Percentiles rank a stretch among this genome's conserved stretches.
These are phyloP conservation scores for Lodderomyces oxycetoniae DNA, from an alignment of 1,139 yeast genomes.

Conservation along the genomic window DNA sequence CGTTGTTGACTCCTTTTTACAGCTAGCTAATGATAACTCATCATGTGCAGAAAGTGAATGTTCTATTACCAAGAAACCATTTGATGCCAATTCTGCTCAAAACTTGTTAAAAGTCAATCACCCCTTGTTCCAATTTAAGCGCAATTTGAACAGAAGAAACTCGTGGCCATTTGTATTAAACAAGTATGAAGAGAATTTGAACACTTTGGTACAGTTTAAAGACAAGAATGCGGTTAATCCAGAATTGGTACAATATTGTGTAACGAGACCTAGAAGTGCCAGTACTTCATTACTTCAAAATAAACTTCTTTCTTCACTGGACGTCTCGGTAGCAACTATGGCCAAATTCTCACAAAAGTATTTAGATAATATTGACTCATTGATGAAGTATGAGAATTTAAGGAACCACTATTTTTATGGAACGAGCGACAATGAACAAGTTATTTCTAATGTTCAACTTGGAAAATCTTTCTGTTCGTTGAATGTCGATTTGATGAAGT, in stretches of 20 bases:
- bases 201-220: conserved; percentile 21
- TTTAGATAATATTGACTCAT: conserved; percentile 20
- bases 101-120: conserved; percentile 4
- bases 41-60: conserved; percentile 8
- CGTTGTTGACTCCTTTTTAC: conserved; percentile 21
- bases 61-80: conserved; percentile 4
- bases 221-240: conserved; percentile 2
- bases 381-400: conserved; percentile 20
- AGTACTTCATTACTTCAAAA: conserved; percentile 46
- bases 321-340: conserved; percentile 14
- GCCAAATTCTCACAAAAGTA: conserved; percentile 24
- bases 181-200: conserved; percentile 16
- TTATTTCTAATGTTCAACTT: conserved; percentile 17
- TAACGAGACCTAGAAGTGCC: conserved; percentile 20
- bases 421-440: conserved; percentile 1
- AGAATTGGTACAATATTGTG: conserved; percentile 4
- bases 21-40: conserved; percentile 15
- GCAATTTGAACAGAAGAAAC: conserved; percentile 36
- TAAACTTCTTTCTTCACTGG: neutral
- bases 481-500: conserved; percentile 29
- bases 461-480: conserved; percentile 25
- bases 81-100: neutral
- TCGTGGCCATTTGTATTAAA: conserved; percentile 36
- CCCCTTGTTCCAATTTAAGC: conserved; percentile 16
- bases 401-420: conserved; percentile 15